Evolutionary conservation across 2,329 filamentous ascomycete species (phyloP), one percentile per base, ranked within the genome.

Genomic region (Cadophora sp.): DNA sequence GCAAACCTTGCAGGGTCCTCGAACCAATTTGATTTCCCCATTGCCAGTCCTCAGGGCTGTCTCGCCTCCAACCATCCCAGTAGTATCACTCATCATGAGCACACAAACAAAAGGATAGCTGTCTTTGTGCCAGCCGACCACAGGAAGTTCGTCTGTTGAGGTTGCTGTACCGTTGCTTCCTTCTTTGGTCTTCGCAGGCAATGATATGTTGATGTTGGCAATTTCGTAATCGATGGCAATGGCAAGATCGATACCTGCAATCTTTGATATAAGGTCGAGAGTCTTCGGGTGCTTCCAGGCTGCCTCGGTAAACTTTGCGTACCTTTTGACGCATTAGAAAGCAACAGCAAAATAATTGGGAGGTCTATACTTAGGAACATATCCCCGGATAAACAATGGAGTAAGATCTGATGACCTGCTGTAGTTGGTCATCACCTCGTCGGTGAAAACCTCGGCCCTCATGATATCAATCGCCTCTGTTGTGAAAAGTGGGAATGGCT

Each of bases 71-170:
- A 47, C 48, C 41, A 60, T 60, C 2, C 43, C 36, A 5, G 58
- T 48, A 4, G 41, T 48, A 48, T 60, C 58, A 20, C 58, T 60
- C 41, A 60, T 43, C 58, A 60, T 60, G 43, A 60, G 58, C 13
- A 60, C 41, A 14, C 58, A 60, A 13, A 47, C 58, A 18, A 45
- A 60, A 16, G 41, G 58, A 33, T 60, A 60, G 58, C 43, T 47
- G n/a, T 60, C 58, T 33, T 47, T 43, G 16, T 60, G 58, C 58
- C 58, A 60, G 1, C 58, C 58, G n/a, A 16, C 50, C 13, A 60
- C 58, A n/a, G 58, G 41, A 18, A 20, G 14, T 33, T 53, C 50
- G 3, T 53, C 27, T 5, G 5, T 13, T 24, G 1, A 3, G 1
- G 50, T 53, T 13, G 7, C 16, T 5, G 9, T 14, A 9, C 5